A percentile compares a stretch with the other conserved stretches of the same genome.
Conservation (phyloP, 2,329 filamentous ascomycete genomes). For the Colletotrichum horii region DNA sequence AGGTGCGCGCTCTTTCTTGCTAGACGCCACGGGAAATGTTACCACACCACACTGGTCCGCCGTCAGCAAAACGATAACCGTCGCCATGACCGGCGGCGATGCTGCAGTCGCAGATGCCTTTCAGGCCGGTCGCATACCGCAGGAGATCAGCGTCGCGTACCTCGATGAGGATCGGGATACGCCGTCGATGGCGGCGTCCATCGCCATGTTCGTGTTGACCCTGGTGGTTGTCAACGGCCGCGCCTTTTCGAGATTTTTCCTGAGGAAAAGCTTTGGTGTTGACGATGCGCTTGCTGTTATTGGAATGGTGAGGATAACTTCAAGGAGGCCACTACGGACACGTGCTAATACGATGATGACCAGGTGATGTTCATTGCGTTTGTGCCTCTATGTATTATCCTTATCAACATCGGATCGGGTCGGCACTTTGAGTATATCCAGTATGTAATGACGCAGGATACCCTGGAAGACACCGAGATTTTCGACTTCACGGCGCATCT, state of each 20-base stretch:
- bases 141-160: constrained; percentile 35
- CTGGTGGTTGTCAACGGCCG: constrained; percentile 37
- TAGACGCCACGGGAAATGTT: neutral
- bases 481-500: constrained; percentile 57
- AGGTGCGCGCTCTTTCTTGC: neutral
- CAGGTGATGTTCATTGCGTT: constrained; percentile 41
- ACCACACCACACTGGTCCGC: neutral
- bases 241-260: constrained; percentile 37
- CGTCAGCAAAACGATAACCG: neutral
- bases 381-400: constrained; percentile 43
- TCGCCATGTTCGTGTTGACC: constrained; percentile 39
- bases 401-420: constrained; percentile 54
- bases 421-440: constrained; percentile 50
- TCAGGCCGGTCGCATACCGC: constrained; percentile 39
- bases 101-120: constrained; percentile 32
- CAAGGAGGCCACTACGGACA: neutral
- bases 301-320: constrained; percentile 34
- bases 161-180: constrained; percentile 41
- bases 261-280: constrained; percentile 40
- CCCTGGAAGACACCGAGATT: constrained; percentile 47
- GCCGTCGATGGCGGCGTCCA: constrained; percentile 42
- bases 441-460: constrained; percentile 48
- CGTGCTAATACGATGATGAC: neutral
- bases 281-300: constrained; percentile 42
- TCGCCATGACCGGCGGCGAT: constrained; percentile 12